These are phyloP conservation scores for Phytophthora sojae DNA, from an alignment of 352 stramenopile genomes.

Conservation along the genomic window DNA sequence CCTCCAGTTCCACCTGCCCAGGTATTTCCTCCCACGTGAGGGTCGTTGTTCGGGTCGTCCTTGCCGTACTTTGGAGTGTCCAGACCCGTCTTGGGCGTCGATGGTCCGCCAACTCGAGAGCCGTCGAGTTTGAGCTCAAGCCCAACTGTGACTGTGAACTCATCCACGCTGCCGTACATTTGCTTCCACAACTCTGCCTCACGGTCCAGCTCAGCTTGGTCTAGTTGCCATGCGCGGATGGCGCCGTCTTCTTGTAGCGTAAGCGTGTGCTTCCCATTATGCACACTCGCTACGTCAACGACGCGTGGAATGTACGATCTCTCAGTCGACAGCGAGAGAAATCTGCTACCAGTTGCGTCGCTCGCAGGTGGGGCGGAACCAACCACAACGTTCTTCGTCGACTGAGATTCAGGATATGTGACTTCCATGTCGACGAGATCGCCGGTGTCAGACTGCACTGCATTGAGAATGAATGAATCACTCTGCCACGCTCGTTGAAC, in stretches of 20 bases:
- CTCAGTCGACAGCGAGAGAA: conserved; percentile 9
- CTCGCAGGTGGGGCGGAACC: not conserved
- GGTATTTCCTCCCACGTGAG: conserved; percentile 95
- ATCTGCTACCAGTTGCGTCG: conserved; percentile 1
- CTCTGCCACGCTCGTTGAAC: conserved; percentile 42
- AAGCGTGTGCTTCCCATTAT: conserved; percentile 48
- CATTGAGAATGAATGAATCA: conserved; percentile 35
- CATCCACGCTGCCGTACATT: conserved; percentile 60
- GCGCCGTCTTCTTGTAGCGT: conserved; percentile 70
- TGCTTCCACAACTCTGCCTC: conserved; percentile 68
- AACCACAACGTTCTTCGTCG: conserved; percentile 59
- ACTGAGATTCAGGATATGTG: conserved; percentile 31
- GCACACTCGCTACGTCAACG: conserved; percentile 42
- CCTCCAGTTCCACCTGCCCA: conserved; percentile 95
- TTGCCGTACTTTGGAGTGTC: conserved; percentile 93
- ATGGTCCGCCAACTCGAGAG: conserved; percentile 44
- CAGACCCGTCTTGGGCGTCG: conserved; percentile 72
- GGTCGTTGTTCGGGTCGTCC: conserved; percentile 93
- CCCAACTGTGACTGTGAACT: conserved; percentile 6
- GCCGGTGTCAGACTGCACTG: conserved; percentile 22
- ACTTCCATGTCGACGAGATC: conserved; percentile 53
- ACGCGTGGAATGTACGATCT: conserved; percentile 40
- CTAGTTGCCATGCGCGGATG: conserved; percentile 70
- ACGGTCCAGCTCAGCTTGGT: conserved; percentile 49
- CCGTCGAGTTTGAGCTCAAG: conserved; percentile 67